These are phyloP conservation scores for Santalum album DNA, from an alignment of 164 flowering plant species.

Conservation along the genomic window DNA sequence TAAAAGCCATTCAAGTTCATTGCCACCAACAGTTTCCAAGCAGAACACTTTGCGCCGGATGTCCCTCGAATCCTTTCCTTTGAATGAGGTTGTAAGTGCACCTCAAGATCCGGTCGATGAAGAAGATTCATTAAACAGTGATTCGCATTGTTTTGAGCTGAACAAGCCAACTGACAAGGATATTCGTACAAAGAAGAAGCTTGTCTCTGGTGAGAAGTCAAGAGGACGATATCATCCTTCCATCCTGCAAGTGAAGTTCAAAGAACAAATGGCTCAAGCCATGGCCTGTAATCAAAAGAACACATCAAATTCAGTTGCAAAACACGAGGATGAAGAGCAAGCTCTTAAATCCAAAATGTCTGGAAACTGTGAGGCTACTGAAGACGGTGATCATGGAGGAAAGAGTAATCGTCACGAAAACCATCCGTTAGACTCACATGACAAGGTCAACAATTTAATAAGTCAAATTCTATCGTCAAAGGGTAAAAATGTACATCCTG, in stretches of 20 bases:
- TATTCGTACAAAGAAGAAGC: constrained; percentile 5
- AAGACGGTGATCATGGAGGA: constrained; percentile 7
- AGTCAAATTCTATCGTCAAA: constrained; percentile 18
- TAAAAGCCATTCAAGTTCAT: constrained; percentile 10
- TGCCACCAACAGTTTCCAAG: constrained; percentile 12
- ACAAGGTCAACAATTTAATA: constrained; percentile 10
- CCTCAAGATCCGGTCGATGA: constrained; percentile 52
- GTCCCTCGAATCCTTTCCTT: constrained; percentile 62
- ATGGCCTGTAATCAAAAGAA: constrained; percentile 17
- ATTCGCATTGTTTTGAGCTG: constrained; percentile 42
- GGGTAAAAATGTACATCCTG: constrained; percentile 13
- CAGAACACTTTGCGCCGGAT: constrained; percentile 20
- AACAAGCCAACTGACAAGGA: constrained; percentile 6
- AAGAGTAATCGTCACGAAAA: constrained; percentile 9
- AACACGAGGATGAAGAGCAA: constrained; percentile 12
- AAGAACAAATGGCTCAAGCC: constrained; percentile 40
- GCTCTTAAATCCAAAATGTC: constrained; percentile 12
- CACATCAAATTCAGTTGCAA: constrained; percentile 10
- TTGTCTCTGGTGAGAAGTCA: constrained; percentile 10
- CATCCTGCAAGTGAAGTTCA: constrained; percentile 28
- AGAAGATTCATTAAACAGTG: constrained; percentile 38
- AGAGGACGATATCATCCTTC: constrained; percentile 20
- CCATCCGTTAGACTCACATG: constrained; percentile 13
- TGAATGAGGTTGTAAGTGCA: constrained; percentile 57
- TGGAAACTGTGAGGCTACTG: constrained; percentile 20